Evolutionary conservation across 2,329 filamentous ascomycete species (phyloP).

Genomic region (Rhexocercosporidium sp.): DNA sequence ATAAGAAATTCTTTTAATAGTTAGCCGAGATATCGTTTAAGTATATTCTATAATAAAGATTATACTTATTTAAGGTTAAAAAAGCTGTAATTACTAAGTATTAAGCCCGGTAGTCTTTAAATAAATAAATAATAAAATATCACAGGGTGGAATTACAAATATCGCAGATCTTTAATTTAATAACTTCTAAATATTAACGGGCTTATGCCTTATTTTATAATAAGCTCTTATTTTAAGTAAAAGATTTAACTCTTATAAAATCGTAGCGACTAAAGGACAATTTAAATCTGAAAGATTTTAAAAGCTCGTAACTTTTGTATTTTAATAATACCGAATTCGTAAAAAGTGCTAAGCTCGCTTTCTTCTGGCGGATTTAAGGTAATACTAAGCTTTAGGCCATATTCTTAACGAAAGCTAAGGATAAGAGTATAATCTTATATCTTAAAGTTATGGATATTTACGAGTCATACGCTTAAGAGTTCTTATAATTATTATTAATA

Average conservation of each 20-base stretch:
- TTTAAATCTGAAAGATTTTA: too few relatives aligned
- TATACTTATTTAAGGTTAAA: too few relatives aligned
- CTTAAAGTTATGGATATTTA: slow-evolving; percentile 23
- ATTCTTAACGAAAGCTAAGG: slow-evolving; percentile 16
- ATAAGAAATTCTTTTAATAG: too few relatives aligned
- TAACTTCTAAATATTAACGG: too few relatives aligned
- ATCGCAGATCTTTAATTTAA: too few relatives aligned
- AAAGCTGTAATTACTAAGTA: too few relatives aligned
- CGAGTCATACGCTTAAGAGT: slow-evolving; percentile 18
- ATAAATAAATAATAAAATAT: too few relatives aligned
- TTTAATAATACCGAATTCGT: slow-evolving; percentile 25
- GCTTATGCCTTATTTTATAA: slow-evolving; percentile 20
- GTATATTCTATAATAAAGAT: too few relatives aligned
- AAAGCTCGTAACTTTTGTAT: too few relatives aligned
- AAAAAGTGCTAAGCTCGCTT: slow-evolving; percentile 7
- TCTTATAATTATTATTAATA: slow-evolving; percentile 19
- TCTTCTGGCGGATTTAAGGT: slow-evolving; percentile 16
- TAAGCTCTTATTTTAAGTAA: slow-evolving; percentile 11
- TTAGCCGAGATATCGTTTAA: too few relatives aligned
- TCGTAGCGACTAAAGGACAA: slow-evolving; percentile 21
- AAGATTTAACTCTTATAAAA: slow-evolving; percentile 16
- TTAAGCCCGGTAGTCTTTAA: too few relatives aligned
- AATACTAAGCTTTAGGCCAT: slow-evolving; percentile 18
- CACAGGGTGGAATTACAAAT: too few relatives aligned
- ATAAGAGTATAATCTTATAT: slow-evolving; percentile 12